Conservation (phyloP, 2,329 filamentous ascomycete genomes). For the Colletotrichum sp. region DNA sequence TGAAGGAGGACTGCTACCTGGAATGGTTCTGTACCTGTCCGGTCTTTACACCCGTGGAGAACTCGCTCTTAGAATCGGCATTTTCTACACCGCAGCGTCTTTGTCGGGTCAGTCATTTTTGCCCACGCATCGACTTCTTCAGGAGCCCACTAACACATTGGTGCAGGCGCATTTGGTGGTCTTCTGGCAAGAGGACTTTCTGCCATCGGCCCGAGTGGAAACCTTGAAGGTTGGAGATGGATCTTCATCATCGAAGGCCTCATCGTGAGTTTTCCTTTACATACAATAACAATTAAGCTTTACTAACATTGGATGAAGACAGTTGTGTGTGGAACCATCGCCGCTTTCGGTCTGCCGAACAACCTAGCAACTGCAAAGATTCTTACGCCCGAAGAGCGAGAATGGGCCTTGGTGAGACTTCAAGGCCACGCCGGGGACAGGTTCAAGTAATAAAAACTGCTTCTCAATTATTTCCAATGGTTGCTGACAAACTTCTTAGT, state of each 20-base stretch:
- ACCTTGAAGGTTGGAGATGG: slow-evolving; percentile 64
- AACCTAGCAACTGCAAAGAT: slow-evolving; percentile 58
- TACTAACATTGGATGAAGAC: slow-evolving; percentile 45
- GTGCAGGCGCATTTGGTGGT: slow-evolving; percentile 62
- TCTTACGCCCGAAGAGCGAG: slow-evolving; percentile 56
- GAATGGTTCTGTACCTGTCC: slow-evolving; percentile 72
- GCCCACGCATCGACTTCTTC: neutral
- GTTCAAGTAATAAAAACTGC: slow-evolving; percentile 27
- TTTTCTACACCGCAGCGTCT: slow-evolving; percentile 72
- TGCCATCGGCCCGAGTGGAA: slow-evolving; percentile 60
- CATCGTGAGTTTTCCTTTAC: slow-evolving; percentile 37
- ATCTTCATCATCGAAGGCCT: slow-evolving; percentile 67
- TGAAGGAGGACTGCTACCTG: slow-evolving; percentile 70
- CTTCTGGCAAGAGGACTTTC: slow-evolving; percentile 66
- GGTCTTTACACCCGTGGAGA: slow-evolving; percentile 65
- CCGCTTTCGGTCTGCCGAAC: slow-evolving; percentile 61
- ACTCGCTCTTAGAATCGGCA: slow-evolving; percentile 66
- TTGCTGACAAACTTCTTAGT: neutral
- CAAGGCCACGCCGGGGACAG: slow-evolving; percentile 38
- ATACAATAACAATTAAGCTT: neutral
- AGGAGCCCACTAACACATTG: neutral
- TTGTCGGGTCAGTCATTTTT: slow-evolving; percentile 46
- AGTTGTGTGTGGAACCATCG: slow-evolving; percentile 54
- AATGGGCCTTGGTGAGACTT: slow-evolving; percentile 51
- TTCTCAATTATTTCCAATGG: neutral